Conservation (phyloP, 1,284 basidiomycete genomes). For the Fistulinella staudtii region DNA sequence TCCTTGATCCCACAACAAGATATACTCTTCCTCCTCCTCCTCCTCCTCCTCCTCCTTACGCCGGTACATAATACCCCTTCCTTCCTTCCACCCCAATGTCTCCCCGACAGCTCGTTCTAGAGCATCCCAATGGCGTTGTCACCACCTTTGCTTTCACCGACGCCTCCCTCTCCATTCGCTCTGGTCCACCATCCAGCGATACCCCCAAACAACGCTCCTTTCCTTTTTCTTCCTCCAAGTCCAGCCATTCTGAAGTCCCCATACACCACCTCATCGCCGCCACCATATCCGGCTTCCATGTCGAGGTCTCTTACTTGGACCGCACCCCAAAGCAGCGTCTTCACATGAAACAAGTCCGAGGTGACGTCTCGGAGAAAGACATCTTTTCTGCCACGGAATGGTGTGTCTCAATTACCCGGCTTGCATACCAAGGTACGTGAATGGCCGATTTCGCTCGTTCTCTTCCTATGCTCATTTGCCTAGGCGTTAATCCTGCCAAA, state of each 20-base stretch:
- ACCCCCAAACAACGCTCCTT: slow-evolving; percentile 8
- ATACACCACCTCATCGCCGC: slow-evolving; percentile 52
- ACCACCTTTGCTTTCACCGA: slow-evolving; percentile 22
- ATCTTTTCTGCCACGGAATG: slow-evolving; percentile 47
- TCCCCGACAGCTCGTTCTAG: slow-evolving; percentile 20
- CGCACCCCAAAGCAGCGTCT: slow-evolving; percentile 38
- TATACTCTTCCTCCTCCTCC: slow-evolving; percentile 3
- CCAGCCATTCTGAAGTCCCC: slow-evolving; percentile 31
- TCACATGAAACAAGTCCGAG: slow-evolving; percentile 41
- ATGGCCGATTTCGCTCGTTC: slow-evolving; percentile 2
- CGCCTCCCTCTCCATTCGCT: slow-evolving; percentile 11
- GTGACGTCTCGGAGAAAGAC: slow-evolving; percentile 38
- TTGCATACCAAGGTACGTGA: slow-evolving; percentile 59
- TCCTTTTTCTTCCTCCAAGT: slow-evolving; percentile 4
- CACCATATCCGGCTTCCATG: slow-evolving; percentile 32
- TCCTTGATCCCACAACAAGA: neutral
- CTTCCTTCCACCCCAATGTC: slow-evolving; percentile 13
- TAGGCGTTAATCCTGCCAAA: slow-evolving; percentile 50
- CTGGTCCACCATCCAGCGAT: neutral
- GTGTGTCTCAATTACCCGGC: slow-evolving; percentile 51
- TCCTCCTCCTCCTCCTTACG: no score
- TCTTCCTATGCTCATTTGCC: slow-evolving; percentile 4
- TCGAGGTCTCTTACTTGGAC: slow-evolving; percentile 49
- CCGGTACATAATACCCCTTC: slow-evolving; percentile 8
- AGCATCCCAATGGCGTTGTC: slow-evolving; percentile 4